phyloP scores from a whole-genome alignment of 495 filamentous ascomycete species.

The Penicillium macrosclerotiorum region DNA sequence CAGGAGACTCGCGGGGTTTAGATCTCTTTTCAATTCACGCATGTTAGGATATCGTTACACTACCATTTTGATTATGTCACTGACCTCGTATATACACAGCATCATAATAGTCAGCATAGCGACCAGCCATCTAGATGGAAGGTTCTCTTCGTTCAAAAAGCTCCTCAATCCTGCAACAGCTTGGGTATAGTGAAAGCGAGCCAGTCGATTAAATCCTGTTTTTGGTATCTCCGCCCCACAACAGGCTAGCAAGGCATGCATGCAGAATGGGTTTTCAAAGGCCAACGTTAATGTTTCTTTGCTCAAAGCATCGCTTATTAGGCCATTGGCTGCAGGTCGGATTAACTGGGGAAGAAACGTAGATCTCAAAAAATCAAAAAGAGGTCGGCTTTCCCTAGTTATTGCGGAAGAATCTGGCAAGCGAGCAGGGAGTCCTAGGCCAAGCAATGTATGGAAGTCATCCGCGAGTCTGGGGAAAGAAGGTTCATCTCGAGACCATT shows the following conservation, averaged over 20 bases:
- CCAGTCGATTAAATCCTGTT: constrained; percentile 6
- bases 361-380: constrained; percentile 18
- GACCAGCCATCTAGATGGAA: constrained; percentile 5
- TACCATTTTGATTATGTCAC: background rate
- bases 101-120: constrained; percentile 16
- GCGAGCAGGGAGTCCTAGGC: no score
- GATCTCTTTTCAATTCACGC: constrained; percentile 10
- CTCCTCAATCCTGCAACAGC: constrained; percentile 13
- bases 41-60: background rate
- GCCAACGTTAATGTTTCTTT: constrained; percentile 14
- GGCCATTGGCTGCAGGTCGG: constrained; percentile 8
- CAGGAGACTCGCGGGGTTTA: constrained; percentile 9
- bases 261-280: constrained; percentile 10
- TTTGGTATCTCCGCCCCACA: constrained; percentile 21
- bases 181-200: constrained; percentile 12
- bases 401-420: constrained; percentile 15
- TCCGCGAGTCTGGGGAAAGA: no score
- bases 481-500: no score
- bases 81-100: constrained; percentile 25
- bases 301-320: constrained; percentile 10
- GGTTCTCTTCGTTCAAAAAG: background rate
- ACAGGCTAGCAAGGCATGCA: constrained; percentile 25
- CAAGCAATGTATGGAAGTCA: no score
- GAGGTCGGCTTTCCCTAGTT: constrained; percentile 6
- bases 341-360: constrained; percentile 21